These are phyloP conservation scores for Fusarium continuum DNA, from an alignment of 2,329 filamentous ascomycete genomes.

Conservation along the genomic window DNA sequence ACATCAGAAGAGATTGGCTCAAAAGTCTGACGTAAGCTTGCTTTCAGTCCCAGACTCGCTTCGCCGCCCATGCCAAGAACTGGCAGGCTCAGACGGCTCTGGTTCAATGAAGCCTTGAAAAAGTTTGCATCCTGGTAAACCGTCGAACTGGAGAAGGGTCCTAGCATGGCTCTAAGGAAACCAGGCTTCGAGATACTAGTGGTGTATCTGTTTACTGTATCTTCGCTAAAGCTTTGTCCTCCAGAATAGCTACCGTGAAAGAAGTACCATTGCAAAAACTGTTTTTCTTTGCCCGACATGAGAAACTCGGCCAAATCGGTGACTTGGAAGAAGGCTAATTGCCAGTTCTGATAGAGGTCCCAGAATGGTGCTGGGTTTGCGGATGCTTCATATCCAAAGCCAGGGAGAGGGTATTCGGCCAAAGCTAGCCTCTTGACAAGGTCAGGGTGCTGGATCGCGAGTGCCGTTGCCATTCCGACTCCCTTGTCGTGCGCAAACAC, in stretches of 20 bases:
- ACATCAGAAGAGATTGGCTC: slow-evolving; percentile 18
- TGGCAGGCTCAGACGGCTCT: slow-evolving; percentile 18
- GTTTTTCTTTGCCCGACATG: slow-evolving; percentile 52
- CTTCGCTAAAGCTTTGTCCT: slow-evolving; percentile 48
- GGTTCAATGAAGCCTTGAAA: slow-evolving; percentile 46
- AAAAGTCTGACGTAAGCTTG: slow-evolving; percentile 1
- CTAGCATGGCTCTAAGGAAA: slow-evolving; percentile 53
- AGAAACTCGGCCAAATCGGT: slow-evolving; percentile 58
- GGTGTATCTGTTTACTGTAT: slow-evolving; percentile 52
- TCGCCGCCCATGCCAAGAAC: slow-evolving; percentile 42
- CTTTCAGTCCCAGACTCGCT: slow-evolving; percentile 35
- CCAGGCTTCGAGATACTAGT: slow-evolving; percentile 54
- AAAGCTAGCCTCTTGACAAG: slow-evolving; percentile 50
- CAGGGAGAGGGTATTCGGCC: slow-evolving; percentile 54
- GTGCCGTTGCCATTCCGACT: slow-evolving; percentile 52
- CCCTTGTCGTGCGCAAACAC: slow-evolving; percentile 59
- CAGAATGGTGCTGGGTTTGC: slow-evolving; percentile 46
- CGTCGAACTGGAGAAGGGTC: slow-evolving; percentile 47
- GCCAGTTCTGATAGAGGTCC: slow-evolving; percentile 54
- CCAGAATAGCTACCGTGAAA: slow-evolving; percentile 56
- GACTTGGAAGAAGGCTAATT: slow-evolving; percentile 57
- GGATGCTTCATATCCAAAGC: slow-evolving; percentile 51
- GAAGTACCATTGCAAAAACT: slow-evolving; percentile 58
- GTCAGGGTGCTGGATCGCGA: slow-evolving; percentile 50
- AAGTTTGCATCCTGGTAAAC: slow-evolving; percentile 49